phyloP scores from a whole-genome alignment of 192 early-diverging fungal species.

The Entomortierella lignicola region DNA sequence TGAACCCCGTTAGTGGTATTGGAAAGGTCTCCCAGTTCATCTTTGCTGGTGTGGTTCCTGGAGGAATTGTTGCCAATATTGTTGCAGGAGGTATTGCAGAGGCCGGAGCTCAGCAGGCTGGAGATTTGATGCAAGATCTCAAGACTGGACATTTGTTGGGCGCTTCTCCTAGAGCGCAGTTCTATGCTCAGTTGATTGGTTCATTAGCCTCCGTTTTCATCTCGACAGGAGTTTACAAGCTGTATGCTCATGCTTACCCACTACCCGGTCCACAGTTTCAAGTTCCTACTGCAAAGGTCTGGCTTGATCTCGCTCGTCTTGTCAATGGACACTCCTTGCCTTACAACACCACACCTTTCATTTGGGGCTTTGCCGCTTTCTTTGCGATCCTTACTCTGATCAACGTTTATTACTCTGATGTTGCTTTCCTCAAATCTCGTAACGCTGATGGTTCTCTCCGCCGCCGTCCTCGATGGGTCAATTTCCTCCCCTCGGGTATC shows the following conservation, averaged over 20 bases:
- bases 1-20: constrained; percentile 87
- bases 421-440: constrained; percentile 21
- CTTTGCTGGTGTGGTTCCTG: constrained; percentile 82
- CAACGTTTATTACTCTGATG: constrained; percentile 37
- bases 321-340: constrained; percentile 82
- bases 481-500: constrained; percentile 75
- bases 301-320: constrained; percentile 82
- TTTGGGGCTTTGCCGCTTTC: constrained; percentile 64
- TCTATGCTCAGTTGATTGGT: constrained; percentile 84
- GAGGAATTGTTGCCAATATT: constrained; percentile 77
- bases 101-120: constrained; percentile 64
- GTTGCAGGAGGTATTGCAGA: constrained; percentile 84
- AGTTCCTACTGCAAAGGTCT: constrained; percentile 81
- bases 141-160: constrained; percentile 90
- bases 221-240: constrained; percentile 72
- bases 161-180: constrained; percentile 89
- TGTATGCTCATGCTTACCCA: constrained; percentile 74
- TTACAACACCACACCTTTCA: constrained; percentile 69
- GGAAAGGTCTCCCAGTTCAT: constrained; percentile 88
- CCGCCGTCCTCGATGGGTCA: constrained; percentile 54
- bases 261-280: constrained; percentile 79
- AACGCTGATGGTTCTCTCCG: neutral
- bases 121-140: constrained; percentile 79
- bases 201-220: constrained; percentile 78
- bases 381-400: constrained; percentile 63